Evolutionary conservation across 176 grass and related monocot genomes (phyloP).

Genomic region (Triticum turgidum): DNA sequence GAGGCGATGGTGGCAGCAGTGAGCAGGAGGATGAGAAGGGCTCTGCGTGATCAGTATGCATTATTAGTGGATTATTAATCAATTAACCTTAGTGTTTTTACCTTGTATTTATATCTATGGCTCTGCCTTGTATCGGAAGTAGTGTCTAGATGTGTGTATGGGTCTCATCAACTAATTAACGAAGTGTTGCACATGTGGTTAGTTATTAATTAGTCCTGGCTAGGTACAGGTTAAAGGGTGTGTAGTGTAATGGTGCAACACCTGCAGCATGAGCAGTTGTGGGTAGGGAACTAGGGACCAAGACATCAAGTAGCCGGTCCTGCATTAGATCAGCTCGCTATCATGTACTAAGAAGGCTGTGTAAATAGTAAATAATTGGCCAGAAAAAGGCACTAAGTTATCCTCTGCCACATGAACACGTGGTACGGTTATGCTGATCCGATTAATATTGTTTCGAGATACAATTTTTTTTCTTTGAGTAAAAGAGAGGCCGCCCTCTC

Average conservation of each 20-base stretch:
- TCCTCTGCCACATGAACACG: neutral
- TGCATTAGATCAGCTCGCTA: neutral
- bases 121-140: conserved; percentile 18
- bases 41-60: neutral
- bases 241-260: no score
- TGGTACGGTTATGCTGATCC: no score
- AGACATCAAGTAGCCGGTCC: no score
- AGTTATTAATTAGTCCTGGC: conserved; percentile 4
- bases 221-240: no score
- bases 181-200: conserved; percentile 3
- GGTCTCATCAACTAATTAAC: neutral
- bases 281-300: no score
- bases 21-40: conserved; percentile 36
- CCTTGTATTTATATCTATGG: conserved; percentile 18
- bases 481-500: no score
- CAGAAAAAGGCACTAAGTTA: neutral
- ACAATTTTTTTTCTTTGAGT: no score
- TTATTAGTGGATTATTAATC: conserved; percentile 12
- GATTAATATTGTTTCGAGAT: no score
- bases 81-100: conserved; percentile 29
- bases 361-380: neutral
- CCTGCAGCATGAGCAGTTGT: no score
- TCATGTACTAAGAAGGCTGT: neutral
- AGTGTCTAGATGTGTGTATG: neutral
- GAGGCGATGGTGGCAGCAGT: conserved; percentile 2